Evolutionary conservation across 192 early-diverging fungal species (phyloP).

Genomic region (Rhizoclosmatium sp.): DNA sequence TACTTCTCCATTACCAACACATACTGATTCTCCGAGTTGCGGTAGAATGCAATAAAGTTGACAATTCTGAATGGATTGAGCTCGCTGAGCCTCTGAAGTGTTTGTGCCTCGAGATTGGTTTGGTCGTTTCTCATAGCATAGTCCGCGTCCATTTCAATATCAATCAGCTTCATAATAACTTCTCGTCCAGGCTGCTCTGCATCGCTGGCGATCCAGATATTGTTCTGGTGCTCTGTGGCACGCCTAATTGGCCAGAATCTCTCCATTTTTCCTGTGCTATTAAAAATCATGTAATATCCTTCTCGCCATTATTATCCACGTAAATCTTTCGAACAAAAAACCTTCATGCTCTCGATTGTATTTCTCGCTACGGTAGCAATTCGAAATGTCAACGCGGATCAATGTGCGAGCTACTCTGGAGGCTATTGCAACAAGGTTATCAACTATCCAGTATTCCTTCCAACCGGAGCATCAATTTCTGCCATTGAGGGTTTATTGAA

Average conservation of each 20-base stretch:
- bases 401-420: background rate
- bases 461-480: background rate
- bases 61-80: constrained; percentile 34
- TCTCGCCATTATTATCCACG: no score
- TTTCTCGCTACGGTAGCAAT: no score
- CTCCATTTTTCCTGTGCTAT: background rate
- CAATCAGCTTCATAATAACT: constrained; percentile 31
- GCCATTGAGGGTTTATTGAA: background rate
- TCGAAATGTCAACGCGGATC: background rate
- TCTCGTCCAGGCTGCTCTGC: constrained; percentile 4
- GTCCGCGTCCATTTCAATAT: background rate
- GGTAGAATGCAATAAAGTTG: constrained; percentile 20
- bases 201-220: constrained; percentile 16
- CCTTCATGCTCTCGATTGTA: no score
- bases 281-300: no score
- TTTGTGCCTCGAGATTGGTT: constrained; percentile 25
- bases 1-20: constrained; percentile 26
- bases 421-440: constrained; percentile 3
- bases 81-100: constrained; percentile 4
- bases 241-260: constrained; percentile 29
- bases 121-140: constrained; percentile 25
- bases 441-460: constrained; percentile 13
- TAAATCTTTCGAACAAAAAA: no score
- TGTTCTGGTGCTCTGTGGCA: background rate
- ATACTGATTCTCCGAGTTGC: constrained; percentile 24